Evolutionary conservation across 1,139 yeast species (phyloP), one percentile per base, ranked within the genome.

Genomic region (Zhuliangozyma blackwelliae): DNA sequence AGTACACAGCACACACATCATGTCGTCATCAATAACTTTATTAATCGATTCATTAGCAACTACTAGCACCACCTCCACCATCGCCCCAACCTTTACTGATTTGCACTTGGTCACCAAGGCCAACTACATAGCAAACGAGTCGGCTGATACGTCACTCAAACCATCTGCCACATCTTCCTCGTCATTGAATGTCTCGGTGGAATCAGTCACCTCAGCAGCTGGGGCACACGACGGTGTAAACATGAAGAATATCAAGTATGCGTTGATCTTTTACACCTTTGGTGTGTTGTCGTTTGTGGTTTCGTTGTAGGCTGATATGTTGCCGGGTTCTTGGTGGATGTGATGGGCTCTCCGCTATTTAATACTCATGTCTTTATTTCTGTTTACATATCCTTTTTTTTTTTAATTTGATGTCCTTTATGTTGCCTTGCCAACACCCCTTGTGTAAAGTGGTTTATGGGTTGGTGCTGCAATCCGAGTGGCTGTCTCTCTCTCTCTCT

Each of bases 21-120:
- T 33, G 10, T 28, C 38, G 5, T 10, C 32, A 11, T 29, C 37
- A 32, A 35, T 41, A 13, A 26, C 35, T 20, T 27, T 37, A 29
- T 25, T 40, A 20, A 21, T 33, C 23, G 39, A 36, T 8, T 11
- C 34, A n/a, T 25, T 28, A 13, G 23, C 31, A 10, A 9, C 38
- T 10, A 16, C 30, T 7, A 31, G 29, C 10, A 28, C 32, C 6
- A 31, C 45, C 9, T 33, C 35, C 6, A 36, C 43, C 11, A 41
- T 38, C 25, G 39, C 45, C 9, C 46, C 46, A 10, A 40, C 46
- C 19, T 33, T 42, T 27, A 36, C 46, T 8, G 41, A 42, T 26
- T 32, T 42, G 32, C 41, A 34, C 12, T 3, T 36, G 8, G 45
- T 41, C n/a, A 39, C 42, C 27, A 29, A 19, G 10, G 26, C 28